These are phyloP conservation scores for Trypanosoma conorhini DNA, from an alignment of 208 protist species.

Conservation along the genomic window DNA sequence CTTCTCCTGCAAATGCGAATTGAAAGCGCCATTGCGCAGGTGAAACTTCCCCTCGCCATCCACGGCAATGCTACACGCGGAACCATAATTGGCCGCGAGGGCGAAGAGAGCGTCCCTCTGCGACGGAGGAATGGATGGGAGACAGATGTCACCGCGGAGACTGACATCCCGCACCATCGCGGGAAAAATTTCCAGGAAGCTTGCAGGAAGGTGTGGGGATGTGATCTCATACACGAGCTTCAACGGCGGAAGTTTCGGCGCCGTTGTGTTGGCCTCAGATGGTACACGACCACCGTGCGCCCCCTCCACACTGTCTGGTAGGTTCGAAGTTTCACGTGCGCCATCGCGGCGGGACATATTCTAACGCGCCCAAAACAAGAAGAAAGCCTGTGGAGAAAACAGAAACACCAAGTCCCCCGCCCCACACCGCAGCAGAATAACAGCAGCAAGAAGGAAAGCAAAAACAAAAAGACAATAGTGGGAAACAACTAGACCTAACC, in stretches of 20 bases:
- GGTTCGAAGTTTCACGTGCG: no score
- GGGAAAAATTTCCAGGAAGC: slow-evolving; percentile 2
- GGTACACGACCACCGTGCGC: neutral
- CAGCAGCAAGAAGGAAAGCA: no score
- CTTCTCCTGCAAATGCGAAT: slow-evolving; percentile 16
- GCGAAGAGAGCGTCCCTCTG: slow-evolving; percentile 13
- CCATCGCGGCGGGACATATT: neutral
- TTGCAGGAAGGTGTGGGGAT: neutral
- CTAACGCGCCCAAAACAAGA: neutral
- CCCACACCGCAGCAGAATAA: no score
- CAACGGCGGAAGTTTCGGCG: neutral
- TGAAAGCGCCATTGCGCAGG: slow-evolving; percentile 21
- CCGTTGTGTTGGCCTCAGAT: neutral
- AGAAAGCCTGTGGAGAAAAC: neutral
- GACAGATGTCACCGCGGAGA: slow-evolving; percentile 22
- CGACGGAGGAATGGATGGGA: slow-evolving; percentile 5
- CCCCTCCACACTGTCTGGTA: no score
- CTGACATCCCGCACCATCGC: slow-evolving; percentile 7
- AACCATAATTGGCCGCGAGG: slow-evolving; percentile 7
- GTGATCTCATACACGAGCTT: neutral
- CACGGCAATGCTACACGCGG: slow-evolving; percentile 22
- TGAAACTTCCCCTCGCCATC: slow-evolving; percentile 14
- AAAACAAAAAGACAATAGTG: no score
- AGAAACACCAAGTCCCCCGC: no score
- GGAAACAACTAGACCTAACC: no score